Base-by-base conservation (phyloP, 2,329 filamentous ascomycete species). In the Cytospora mali region DNA sequence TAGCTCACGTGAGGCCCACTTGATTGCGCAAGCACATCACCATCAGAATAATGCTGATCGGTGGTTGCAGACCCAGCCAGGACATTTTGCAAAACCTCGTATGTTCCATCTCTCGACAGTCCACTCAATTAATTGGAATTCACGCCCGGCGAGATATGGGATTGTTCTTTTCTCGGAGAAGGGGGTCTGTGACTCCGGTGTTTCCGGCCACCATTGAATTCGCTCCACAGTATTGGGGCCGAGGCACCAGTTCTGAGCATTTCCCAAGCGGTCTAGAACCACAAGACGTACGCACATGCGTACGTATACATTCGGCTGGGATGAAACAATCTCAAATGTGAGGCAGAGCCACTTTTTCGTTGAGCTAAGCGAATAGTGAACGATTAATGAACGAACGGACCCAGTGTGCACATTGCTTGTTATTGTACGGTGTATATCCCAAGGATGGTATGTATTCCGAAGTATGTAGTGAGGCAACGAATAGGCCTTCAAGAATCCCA, bases 21-120 rank as follows among this genome's bases (percentile, higher is more conserved):
- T 54, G 58, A 46, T 60, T 54, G 50, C 58, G 57, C 57, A 54
- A 54, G 50, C 57, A 33, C 14, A 10, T 28, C 49, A 51, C 6
- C 11, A 21, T 18, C 16, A n/a, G 14, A n/a, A n/a, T 18, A 18
- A 39, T 39, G 35, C 35, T 39, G 35, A 39, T 18, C 16, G 16
- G 31, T 23, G 28, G 25, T 23, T 29, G 56, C 29, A 16, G 31
- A 52, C n/a, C 31, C 35, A 31, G 42, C 27, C 11, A 25, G 23
- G 50, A 33, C 23, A 60, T 39, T 18, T 48, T 16, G 21, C 35
- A 28, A n/a, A 33, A 16, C 18, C 33, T 31, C 27, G 52, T 59
- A 18, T 13, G 42, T 46, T 46, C n/a, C 35, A 39, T 39, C 35
- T 39, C 35, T 39, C 14, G 10, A 39, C 35, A 39, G 35, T n/a